phyloP scores from a whole-genome alignment of 306 rosid species.

The Malus orientalis region DNA sequence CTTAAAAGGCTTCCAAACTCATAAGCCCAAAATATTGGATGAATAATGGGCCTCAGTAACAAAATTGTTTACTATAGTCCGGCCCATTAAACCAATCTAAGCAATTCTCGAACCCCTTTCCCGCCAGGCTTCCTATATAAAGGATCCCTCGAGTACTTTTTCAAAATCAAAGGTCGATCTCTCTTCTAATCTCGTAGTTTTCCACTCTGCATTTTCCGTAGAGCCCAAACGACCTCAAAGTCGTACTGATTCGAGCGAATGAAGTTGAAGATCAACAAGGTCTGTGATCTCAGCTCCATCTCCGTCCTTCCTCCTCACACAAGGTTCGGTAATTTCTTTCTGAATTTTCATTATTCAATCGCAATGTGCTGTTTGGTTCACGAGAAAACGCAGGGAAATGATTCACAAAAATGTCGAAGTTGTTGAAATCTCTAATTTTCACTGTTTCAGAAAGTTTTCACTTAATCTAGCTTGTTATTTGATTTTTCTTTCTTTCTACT shows the following conservation, averaged over 20 bases:
- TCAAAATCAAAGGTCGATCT: neutral
- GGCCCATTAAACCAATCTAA: neutral
- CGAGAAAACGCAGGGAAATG: neutral
- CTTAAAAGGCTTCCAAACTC: neutral
- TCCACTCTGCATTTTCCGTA: neutral
- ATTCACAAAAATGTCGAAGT: neutral
- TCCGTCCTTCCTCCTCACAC: conserved; percentile 80
- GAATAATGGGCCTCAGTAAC: neutral
- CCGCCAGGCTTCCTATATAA: conserved; percentile 6
- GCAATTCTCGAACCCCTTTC: neutral
- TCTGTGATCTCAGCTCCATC: conserved; percentile 77
- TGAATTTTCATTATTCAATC: neutral
- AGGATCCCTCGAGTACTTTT: neutral
- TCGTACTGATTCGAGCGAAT: conserved; percentile 15
- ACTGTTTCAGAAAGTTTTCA: neutral
- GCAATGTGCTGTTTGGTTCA: neutral
- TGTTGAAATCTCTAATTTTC: neutral
- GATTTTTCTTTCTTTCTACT: neutral
- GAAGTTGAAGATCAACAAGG: conserved; percentile 83
- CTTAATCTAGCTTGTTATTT: neutral
- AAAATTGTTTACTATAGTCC: neutral
- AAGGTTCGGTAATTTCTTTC: conserved; percentile 24
- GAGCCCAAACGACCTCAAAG: neutral
- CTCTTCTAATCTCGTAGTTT: conserved; percentile 4
- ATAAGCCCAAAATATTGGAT: neutral